Conservation (phyloP, 192 early-diverging fungal species). For the Lobosporangium transversale region DNA sequence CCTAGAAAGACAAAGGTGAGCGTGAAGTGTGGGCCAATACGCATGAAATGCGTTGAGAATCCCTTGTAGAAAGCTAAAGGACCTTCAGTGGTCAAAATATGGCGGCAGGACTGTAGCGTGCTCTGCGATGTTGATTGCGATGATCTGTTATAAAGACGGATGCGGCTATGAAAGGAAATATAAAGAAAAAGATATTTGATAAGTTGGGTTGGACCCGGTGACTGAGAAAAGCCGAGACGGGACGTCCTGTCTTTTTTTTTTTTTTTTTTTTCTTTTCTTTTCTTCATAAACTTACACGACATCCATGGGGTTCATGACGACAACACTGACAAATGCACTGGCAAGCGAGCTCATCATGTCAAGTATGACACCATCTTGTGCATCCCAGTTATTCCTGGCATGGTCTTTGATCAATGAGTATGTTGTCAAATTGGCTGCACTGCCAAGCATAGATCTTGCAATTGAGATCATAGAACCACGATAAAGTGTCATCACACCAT, state of each 20-base stretch:
- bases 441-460: slow-evolving; percentile 71
- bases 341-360: slow-evolving; percentile 75
- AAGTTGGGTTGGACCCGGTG: background rate
- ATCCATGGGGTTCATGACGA: slow-evolving; percentile 62
- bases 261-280: background rate
- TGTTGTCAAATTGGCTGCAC: slow-evolving; percentile 72
- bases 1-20: slow-evolving; percentile 80
- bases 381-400: slow-evolving; percentile 64
- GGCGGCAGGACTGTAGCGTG: slow-evolving; percentile 55
- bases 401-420: slow-evolving; percentile 77
- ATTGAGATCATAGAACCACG: slow-evolving; percentile 75
- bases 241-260: too few relatives aligned
- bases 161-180: slow-evolving; percentile 58
- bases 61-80: slow-evolving; percentile 76
- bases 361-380: slow-evolving; percentile 68
- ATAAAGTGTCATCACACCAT: slow-evolving; percentile 69
- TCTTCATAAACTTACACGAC: slow-evolving; percentile 48
- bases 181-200: background rate
- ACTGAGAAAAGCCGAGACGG: background rate
- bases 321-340: slow-evolving; percentile 66
- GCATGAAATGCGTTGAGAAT: slow-evolving; percentile 76
- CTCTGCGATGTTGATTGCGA: slow-evolving; percentile 69
- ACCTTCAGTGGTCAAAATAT: slow-evolving; percentile 71
- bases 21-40: slow-evolving; percentile 83
- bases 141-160: slow-evolving; percentile 78